Percentiles rank a stretch among this genome's conserved stretches.
These are phyloP conservation scores for Auxenochlorella protothecoides DNA, from an alignment of 139 green algal species.

Conservation along the genomic window DNA sequence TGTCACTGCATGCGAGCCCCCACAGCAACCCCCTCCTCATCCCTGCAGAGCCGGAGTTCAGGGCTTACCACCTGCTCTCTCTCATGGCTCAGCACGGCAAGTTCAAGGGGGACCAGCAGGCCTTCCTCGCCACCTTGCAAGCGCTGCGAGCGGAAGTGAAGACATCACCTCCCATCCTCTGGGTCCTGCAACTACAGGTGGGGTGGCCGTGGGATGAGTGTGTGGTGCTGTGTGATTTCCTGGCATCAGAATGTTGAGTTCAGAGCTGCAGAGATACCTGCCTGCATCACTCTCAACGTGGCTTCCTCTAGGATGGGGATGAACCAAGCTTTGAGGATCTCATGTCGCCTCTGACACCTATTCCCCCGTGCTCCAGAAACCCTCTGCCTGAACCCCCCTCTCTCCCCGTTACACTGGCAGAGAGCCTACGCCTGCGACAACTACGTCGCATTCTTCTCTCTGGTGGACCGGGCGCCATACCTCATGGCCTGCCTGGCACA, in stretches of 20 bases:
- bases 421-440: constrained; percentile 16
- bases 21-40: not conserved
- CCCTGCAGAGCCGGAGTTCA: constrained; percentile 53
- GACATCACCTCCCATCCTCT: constrained; percentile 16
- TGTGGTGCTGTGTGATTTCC: not conserved
- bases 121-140: constrained; percentile 21
- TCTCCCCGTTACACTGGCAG: not conserved
- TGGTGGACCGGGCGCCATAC: constrained; percentile 42
- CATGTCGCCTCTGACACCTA: too few species aligned
- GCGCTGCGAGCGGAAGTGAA: constrained; percentile 26
- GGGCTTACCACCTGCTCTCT: constrained; percentile 58
- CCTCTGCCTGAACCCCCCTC: too few species aligned
- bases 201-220: not conserved
- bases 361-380: too few species aligned
- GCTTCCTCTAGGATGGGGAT: too few species aligned
- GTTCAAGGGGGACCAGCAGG: constrained; percentile 37
- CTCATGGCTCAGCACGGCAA: constrained; percentile 54
- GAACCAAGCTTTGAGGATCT: too few species aligned
- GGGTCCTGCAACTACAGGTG: constrained; percentile 15
- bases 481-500: constrained; percentile 52
- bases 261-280: too few species aligned
- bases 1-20: too few species aligned
- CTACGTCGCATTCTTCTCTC: constrained; percentile 46
- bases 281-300: too few species aligned
- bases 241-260: not conserved